These are phyloP conservation scores for Ceratocystis albifundus DNA, from an alignment of 2,329 filamentous ascomycete genomes.

Conservation along the genomic window DNA sequence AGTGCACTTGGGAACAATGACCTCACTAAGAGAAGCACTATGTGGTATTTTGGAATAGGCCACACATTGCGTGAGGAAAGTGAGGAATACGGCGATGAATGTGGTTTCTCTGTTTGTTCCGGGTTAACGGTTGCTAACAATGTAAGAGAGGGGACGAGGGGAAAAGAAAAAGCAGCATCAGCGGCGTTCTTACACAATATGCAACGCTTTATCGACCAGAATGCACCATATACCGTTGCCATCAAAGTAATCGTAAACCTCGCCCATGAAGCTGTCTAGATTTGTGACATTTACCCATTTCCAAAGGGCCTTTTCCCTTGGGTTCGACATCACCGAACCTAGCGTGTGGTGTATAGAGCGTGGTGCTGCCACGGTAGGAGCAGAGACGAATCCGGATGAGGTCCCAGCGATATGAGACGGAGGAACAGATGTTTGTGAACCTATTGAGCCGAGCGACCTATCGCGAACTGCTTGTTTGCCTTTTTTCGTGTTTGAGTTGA, in stretches of 20 bases:
- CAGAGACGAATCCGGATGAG: not conserved
- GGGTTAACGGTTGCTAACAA: not conserved
- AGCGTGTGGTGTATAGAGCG: constrained; percentile 6
- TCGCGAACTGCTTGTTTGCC: constrained; percentile 26
- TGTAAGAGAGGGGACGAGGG: too few relatives aligned
- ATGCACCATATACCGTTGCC: constrained; percentile 81
- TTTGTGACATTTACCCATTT: constrained; percentile 87
- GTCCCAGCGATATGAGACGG: not conserved
- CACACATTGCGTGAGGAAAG: constrained; percentile 75
- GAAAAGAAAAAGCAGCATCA: not conserved
- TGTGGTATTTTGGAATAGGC: constrained; percentile 65
- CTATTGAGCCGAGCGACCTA: constrained; percentile 34
- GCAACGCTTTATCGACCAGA: constrained; percentile 56
- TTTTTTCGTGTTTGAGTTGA: constrained; percentile 25
- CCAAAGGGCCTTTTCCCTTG: constrained; percentile 69
- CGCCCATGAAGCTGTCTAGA: constrained; percentile 73
- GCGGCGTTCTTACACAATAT: constrained; percentile 50
- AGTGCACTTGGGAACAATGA: constrained; percentile 63
- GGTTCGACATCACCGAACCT: constrained; percentile 14
- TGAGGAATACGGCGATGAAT: constrained; percentile 72
- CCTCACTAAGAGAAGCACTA: constrained; percentile 44
- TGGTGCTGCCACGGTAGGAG: not conserved
- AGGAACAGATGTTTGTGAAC: not conserved
- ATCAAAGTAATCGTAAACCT: constrained; percentile 76
- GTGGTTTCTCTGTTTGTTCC: constrained; percentile 51